Conservation (phyloP, 371 early-diverging fungal genomes). For the Mortierella sp. region DNA sequence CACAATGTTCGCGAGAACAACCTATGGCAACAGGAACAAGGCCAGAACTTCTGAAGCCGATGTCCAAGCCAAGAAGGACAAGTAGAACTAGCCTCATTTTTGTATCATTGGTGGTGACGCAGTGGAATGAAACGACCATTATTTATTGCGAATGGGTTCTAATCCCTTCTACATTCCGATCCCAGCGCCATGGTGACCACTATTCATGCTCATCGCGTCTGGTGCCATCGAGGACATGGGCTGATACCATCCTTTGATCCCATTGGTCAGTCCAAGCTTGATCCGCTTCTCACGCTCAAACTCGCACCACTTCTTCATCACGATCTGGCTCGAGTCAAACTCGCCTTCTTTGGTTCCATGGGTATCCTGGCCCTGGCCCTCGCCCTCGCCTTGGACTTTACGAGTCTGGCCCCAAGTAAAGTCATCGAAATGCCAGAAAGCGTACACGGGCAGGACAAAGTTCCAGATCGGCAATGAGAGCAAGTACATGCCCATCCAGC, state of each 20-base stretch:
- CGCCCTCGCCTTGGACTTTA: slow-evolving; percentile 78
- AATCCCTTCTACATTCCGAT: slow-evolving; percentile 4
- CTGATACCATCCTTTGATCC: slow-evolving; percentile 49
- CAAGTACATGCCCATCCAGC: slow-evolving; percentile 96
- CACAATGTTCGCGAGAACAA: slow-evolving; percentile 76
- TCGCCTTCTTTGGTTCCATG: slow-evolving; percentile 62
- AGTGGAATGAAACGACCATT: no score
- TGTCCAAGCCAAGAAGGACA: slow-evolving; percentile 16
- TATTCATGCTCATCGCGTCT: slow-evolving; percentile 5
- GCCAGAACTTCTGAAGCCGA: slow-evolving; percentile 15
- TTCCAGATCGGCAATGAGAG: slow-evolving; percentile 96
- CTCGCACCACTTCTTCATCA: slow-evolving; percentile 65
- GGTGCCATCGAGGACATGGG: slow-evolving; percentile 26
- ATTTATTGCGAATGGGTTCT: not conserved
- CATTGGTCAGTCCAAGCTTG: slow-evolving; percentile 41
- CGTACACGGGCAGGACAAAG: slow-evolving; percentile 95
- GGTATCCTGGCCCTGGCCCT: slow-evolving; percentile 53
- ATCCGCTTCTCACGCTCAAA: slow-evolving; percentile 57
- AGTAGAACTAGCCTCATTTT: slow-evolving; percentile 3
- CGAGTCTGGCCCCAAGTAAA: slow-evolving; percentile 99
- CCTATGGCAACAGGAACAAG: slow-evolving; percentile 60
- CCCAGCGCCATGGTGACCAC: slow-evolving; percentile 8
- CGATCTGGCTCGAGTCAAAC: slow-evolving; percentile 69
- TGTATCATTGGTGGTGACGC: not conserved
- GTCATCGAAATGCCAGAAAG: slow-evolving; percentile 99